Base-by-base conservation (phyloP, 768 basidiomycete genomes). In the Porpolomopsis calyptriformis region DNA sequence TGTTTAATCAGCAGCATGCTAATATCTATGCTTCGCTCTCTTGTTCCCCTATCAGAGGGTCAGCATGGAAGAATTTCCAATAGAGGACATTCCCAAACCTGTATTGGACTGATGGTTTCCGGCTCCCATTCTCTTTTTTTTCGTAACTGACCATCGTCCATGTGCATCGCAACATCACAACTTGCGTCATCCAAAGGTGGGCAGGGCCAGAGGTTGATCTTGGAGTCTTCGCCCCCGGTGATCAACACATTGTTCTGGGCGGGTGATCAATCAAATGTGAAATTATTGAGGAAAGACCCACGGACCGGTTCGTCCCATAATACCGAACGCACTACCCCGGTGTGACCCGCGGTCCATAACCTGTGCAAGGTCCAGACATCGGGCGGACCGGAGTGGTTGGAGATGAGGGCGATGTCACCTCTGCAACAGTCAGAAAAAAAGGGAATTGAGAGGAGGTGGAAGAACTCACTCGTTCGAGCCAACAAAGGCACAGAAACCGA, bases 391-490 rank as follows among this genome's bases (percentile, higher is more conserved):
- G 66, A 60, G 14, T 68, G 53, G 49, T 73, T 60, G 57, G 56
- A 48, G 66, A 71, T 7, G 77, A 82, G 58, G 4, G 76, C 76
- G 16, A 75, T 54, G 48, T 82, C 78, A 26, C 80, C 80, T 55
- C 80, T 82, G 24, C 9, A 46, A 18, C 19, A 12, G 11, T 43
- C 36, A 11, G 37, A 4, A 41, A 49, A 48, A 44, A 35, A 44
- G 42, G 11, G 39, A 27, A 20, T 8, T 12, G 11, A 9, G 9
- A 24, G 5, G 26, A 27, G 31, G 36, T 22, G 35, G n/a, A 8
- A 24, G 25, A 37, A 65, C 72, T 25, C 56, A 81, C 85, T 85
- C 80, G 44, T 88, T 85, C 1, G 85, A 85, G 0, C 85, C 85
- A 4, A 76, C 72, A 45, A 85, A 82, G 3, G 85, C 60, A 24